Conservation (phyloP, 192 early-diverging fungal genomes). For the Phlyctochytrium planicorne region DNA sequence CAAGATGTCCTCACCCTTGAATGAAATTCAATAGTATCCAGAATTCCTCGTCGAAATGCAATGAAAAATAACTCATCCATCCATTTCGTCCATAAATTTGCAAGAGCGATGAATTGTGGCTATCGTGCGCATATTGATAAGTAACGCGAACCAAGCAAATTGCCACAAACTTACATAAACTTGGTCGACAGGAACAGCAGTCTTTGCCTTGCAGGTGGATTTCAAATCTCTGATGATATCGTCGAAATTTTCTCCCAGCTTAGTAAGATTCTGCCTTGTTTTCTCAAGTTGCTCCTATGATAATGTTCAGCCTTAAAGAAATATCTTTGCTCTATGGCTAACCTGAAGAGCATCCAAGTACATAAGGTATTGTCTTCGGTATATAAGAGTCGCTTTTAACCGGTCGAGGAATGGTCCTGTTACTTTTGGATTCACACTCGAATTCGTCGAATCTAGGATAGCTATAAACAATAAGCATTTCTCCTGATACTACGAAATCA, state of each 20-base stretch:
- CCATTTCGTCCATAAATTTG: conserved; percentile 51
- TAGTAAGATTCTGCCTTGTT: conserved; percentile 26
- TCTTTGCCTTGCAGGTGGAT: conserved; percentile 53
- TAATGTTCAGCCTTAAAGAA: neutral
- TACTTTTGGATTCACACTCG: conserved; percentile 29
- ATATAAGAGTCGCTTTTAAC: conserved; percentile 41
- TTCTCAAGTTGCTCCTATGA: conserved; percentile 47
- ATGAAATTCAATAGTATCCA: conserved; percentile 44
- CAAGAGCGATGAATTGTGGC: conserved; percentile 55
- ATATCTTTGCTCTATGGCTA: neutral
- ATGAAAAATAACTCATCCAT: conserved; percentile 56
- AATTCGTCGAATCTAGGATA: conserved; percentile 39
- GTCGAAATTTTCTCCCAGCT: conserved; percentile 41
- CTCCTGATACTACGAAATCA: conserved; percentile 1
- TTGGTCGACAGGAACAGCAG: conserved; percentile 63
- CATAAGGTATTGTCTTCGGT: conserved; percentile 52
- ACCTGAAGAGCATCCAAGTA: conserved; percentile 59
- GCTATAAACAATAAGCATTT: conserved; percentile 21
- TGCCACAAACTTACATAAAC: conserved; percentile 48
- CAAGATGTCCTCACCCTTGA: conserved; percentile 21
- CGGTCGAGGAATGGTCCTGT: conserved; percentile 10
- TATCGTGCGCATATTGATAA: conserved; percentile 12
- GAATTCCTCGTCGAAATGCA: conserved; percentile 51
- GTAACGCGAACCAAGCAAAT: neutral
- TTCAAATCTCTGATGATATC: conserved; percentile 50